These are phyloP conservation scores for Neonectria sp. DNA, from an alignment of 2,329 filamentous ascomycete genomes.

Conservation along the genomic window DNA sequence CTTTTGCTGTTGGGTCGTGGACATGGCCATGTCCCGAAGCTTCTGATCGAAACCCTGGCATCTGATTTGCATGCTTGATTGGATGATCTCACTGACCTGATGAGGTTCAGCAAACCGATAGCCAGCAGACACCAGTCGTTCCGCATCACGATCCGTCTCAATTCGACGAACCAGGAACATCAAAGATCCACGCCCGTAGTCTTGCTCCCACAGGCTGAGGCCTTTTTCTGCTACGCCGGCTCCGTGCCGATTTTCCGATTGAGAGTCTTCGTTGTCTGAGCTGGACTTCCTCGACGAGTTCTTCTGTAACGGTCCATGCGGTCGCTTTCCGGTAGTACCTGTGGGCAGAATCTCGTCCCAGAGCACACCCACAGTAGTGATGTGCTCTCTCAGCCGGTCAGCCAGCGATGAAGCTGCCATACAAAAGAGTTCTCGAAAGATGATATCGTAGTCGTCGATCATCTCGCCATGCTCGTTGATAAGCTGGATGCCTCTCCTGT, in stretches of 20 bases:
- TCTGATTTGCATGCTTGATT: slow-evolving; percentile 82
- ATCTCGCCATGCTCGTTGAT: slow-evolving; percentile 69
- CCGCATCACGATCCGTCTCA: slow-evolving; percentile 69
- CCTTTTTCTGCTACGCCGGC: slow-evolving; percentile 61
- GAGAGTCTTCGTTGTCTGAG: slow-evolving; percentile 27
- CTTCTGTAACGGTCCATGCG: slow-evolving; percentile 36
- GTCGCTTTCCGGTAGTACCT: slow-evolving; percentile 56
- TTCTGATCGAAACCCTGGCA: slow-evolving; percentile 72
- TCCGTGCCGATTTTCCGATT: slow-evolving; percentile 41
- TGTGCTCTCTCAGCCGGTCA: slow-evolving; percentile 72
- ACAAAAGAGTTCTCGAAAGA: slow-evolving; percentile 89
- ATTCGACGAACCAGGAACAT: slow-evolving; percentile 83
- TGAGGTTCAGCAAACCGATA: slow-evolving; percentile 83
- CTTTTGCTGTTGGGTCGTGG: slow-evolving; percentile 63
- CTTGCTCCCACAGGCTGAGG: slow-evolving; percentile 45
- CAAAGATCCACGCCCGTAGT: slow-evolving; percentile 80
- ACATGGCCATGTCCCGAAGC: slow-evolving; percentile 76
- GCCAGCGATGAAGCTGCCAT: slow-evolving; percentile 83
- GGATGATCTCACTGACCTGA: slow-evolving; percentile 78
- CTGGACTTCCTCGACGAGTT: slow-evolving; percentile 30
- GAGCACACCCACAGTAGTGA: slow-evolving; percentile 77
- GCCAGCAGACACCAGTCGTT: slow-evolving; percentile 77
- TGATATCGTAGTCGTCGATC: slow-evolving; percentile 78
- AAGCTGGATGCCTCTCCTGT: slow-evolving; percentile 57
- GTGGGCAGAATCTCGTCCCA: slow-evolving; percentile 85